Conservation (phyloP, 768 basidiomycete genomes). For the Brasilioporus rufonigricans region DNA sequence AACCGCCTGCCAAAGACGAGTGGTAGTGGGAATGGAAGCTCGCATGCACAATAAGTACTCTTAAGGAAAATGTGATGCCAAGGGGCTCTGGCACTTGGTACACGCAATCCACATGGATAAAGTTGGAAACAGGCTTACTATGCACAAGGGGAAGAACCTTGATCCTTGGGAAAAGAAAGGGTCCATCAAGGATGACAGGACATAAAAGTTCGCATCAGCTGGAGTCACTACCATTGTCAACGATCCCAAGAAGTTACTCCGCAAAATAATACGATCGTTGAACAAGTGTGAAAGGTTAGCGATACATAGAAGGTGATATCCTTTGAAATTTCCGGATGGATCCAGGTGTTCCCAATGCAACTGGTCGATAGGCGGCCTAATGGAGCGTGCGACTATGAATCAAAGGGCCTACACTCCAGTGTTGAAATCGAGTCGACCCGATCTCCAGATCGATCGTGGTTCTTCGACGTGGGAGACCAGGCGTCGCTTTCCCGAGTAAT, state of each 20-base stretch:
- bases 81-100: neutral
- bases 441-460: conserved; percentile 17
- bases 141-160: neutral
- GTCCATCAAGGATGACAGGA: neutral
- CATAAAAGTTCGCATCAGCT: neutral
- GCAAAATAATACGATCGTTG: neutral
- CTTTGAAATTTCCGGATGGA: neutral
- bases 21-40: conserved; percentile 10
- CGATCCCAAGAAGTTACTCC: neutral
- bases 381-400: conserved; percentile 2
- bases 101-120: neutral
- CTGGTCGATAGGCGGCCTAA: neutral
- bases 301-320: conserved; percentile 1
- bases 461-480: conserved; percentile 4
- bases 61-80: neutral
- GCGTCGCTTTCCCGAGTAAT: conserved; percentile 27
- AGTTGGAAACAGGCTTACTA: conserved; percentile 1
- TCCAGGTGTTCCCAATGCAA: neutral
- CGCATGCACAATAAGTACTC: neutral
- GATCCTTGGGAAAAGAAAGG: neutral
- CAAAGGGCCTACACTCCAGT: conserved; percentile 3
- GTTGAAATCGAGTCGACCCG: conserved; percentile 3
- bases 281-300: neutral
- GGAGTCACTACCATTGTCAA: neutral
- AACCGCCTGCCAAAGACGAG: conserved; percentile 10